Conservation (phyloP, 768 basidiomycete genomes). For the Mycena epipterygia region DNA sequence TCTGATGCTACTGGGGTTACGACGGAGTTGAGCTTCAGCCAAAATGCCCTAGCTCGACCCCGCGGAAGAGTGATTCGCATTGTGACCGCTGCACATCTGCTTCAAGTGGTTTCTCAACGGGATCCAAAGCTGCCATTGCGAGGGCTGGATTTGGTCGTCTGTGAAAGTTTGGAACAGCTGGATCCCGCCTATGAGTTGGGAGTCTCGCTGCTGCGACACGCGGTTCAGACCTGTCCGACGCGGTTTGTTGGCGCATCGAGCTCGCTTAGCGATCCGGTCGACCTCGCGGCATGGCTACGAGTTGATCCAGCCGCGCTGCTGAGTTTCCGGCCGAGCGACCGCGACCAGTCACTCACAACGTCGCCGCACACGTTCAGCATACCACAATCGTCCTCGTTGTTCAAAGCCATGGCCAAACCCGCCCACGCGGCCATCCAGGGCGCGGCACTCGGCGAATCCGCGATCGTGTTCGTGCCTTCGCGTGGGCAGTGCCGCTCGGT, state of each 20-base stretch:
- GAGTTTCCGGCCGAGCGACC: conserved; percentile 85
- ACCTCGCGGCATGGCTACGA: conserved; percentile 88
- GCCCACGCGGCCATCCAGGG: conserved; percentile 80
- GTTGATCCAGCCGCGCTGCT: conserved; percentile 74
- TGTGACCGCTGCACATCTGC: conserved; percentile 66
- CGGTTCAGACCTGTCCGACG: conserved; percentile 70
- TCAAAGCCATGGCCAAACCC: conserved; percentile 94
- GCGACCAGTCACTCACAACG: conserved; percentile 82
- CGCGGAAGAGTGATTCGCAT: conserved; percentile 66
- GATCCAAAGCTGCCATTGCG: conserved; percentile 44
- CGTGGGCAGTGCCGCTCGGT: conserved; percentile 79
- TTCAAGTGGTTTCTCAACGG: conserved; percentile 55
- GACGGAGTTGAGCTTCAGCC: conserved; percentile 52
- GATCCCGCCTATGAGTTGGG: conserved; percentile 86
- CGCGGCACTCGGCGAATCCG: conserved; percentile 58
- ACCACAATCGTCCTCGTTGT: conserved; percentile 86
- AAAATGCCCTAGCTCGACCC: conserved; percentile 52
- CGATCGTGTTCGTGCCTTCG: conserved; percentile 92
- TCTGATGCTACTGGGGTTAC: conserved; percentile 56
- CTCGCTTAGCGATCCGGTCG: conserved; percentile 85
- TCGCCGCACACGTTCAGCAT: conserved; percentile 86
- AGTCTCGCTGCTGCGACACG: conserved; percentile 78
- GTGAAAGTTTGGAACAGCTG: conserved; percentile 89
- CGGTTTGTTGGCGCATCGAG: conserved; percentile 84
- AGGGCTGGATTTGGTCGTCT: conserved; percentile 76